These are phyloP conservation scores for Moesziomyces antarcticus DNA, from an alignment of 1,284 basidiomycete genomes.

Conservation along the genomic window DNA sequence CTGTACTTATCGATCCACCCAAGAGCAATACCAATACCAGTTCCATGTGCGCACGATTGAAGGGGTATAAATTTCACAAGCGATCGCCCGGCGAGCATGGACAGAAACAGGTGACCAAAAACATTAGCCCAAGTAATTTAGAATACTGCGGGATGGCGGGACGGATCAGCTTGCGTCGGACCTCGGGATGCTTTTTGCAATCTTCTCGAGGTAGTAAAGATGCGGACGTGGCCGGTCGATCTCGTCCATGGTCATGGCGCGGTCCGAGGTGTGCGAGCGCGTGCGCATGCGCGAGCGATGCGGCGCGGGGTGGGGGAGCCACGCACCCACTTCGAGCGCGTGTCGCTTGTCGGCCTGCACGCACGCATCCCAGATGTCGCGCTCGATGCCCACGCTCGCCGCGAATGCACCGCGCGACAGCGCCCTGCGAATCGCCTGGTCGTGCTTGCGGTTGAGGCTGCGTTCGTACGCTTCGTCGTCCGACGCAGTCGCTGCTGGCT, in stretches of 20 bases:
- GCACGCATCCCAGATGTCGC: conserved; percentile 40
- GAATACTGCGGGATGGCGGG: not conserved
- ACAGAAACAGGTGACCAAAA: not conserved
- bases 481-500: conserved; percentile 2
- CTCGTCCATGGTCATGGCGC: conserved; percentile 36
- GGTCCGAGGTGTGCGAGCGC: conserved; percentile 19
- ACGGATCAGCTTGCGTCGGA: conserved; percentile 3
- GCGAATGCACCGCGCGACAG: conserved; percentile 17
- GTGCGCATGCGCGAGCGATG: conserved; percentile 13
- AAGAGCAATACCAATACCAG: not conserved
- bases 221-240: conserved; percentile 43
- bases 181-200: conserved; percentile 42
- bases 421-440: conserved; percentile 20
- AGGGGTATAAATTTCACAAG: no score
- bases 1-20: not conserved
- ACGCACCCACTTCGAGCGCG: conserved; percentile 36
- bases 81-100: not conserved
- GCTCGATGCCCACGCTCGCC: conserved; percentile 38
- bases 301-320: conserved; percentile 8
- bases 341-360: conserved; percentile 51
- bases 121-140: not conserved
- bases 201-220: conserved; percentile 37
- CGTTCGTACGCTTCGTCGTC: conserved; percentile 20
- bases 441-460: conserved; percentile 21
- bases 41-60: not conserved